Base-by-base conservation (phyloP, 441 rosid species). In the Pelargonium citronellum region DNA sequence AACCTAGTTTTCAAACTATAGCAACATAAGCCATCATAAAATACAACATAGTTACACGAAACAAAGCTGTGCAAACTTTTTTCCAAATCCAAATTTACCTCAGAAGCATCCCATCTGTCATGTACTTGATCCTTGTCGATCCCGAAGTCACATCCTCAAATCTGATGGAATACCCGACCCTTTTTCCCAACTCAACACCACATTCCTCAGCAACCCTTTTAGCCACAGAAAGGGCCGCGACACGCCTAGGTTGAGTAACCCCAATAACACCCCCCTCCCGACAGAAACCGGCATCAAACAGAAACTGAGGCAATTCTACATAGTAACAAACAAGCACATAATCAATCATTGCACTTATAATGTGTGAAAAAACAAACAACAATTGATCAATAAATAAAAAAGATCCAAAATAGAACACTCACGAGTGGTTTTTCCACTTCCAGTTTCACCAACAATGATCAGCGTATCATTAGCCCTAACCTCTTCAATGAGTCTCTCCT, bases 401-500 rank as follows among this genome's bases (percentile, higher is more conserved):
- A n/a, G n/a, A n/a, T n/a, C n/a, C n/a, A 22, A 22, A 22, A 22
- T 22, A 22, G 2, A 27, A 27, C 65, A 79, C 92, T 80, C 77
- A 94, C 99, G 99, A 39, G 97, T 94, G 10, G 97, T 90, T 81
- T 94, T 94, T 27, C 99, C 99, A 43, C 99, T 91, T 19, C 97
- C 99, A 30, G 97, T 94, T 83, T 91, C 99, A 15, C 97, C 99
- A 67, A 94, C 96, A 17, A 94, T 79, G 19, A 91, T 90, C 71
- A 94, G 66, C 68, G 77, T 77, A 73, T 87, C 86, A 68, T 90
- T 81, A 1, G 74, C 77, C 20, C 72, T 75, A 60, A 91, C 87
- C 85, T 87, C 99, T 43, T 90, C 87, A 17, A 89, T 58, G 8
- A 94, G 85, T 19, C 91, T 83, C 69, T 71, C 81, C 88, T 87